Evolutionary conservation across 495 filamentous ascomycete species (phyloP).

Genomic region (Trichoderma orchidacearum): DNA sequence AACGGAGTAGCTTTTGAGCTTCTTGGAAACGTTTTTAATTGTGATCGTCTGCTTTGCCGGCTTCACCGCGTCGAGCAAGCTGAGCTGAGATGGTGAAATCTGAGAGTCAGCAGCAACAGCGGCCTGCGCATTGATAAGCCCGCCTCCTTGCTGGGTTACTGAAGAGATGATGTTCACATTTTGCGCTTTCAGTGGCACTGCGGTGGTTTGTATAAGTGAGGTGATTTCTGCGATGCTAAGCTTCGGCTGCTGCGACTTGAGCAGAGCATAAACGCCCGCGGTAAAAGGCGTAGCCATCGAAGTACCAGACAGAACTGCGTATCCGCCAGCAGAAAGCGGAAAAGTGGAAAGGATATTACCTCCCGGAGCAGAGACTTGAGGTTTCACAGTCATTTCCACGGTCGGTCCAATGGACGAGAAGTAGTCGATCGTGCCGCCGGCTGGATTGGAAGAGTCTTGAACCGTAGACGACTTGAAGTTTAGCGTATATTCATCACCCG

Average conservation of each 20-base stretch:
- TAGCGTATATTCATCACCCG: not conserved
- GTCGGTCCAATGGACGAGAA: conserved; percentile 11
- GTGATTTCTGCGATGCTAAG: conserved; percentile 10
- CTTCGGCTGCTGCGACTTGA: conserved; percentile 14
- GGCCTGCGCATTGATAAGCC: conserved; percentile 16
- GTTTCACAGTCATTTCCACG: conserved; percentile 7
- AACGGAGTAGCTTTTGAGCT: not conserved
- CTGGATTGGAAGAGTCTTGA: not conserved
- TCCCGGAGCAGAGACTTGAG: conserved; percentile 11
- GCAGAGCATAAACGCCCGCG: conserved; percentile 12
- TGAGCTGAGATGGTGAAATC: conserved; percentile 1
- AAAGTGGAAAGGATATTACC: conserved; percentile 12
- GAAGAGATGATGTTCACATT: conserved; percentile 5
- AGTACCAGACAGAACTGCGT: conserved; percentile 12
- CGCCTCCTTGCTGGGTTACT: conserved; percentile 15
- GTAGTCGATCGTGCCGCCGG: conserved; percentile 12
- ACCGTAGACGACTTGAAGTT: not conserved
- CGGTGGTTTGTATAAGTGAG: conserved; percentile 11
- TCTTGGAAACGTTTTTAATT: not conserved
- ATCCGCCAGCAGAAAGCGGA: conserved; percentile 7
- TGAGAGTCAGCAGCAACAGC: conserved; percentile 9
- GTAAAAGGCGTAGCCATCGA: conserved; percentile 15
- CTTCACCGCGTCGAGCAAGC: not conserved
- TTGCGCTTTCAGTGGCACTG: conserved; percentile 8
- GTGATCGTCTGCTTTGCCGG: not conserved